Conservation (phyloP, 129 eudicot genomes). For the Tagetes patula region DNA sequence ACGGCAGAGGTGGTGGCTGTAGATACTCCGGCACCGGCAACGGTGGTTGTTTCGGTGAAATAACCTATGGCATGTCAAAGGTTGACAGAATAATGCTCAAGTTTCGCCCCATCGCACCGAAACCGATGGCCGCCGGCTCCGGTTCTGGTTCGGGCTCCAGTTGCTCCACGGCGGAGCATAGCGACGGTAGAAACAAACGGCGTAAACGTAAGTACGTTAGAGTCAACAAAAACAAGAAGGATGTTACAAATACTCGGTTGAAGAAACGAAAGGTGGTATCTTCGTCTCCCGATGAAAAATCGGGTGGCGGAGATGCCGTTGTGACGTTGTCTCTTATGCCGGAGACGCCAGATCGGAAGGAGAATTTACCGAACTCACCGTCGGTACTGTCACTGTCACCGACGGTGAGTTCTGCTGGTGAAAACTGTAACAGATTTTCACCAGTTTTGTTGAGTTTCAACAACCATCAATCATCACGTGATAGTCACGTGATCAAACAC, state of each 20-base stretch:
- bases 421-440: not conserved
- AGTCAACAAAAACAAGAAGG: slow-evolving; percentile 13
- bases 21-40: slow-evolving; percentile 40
- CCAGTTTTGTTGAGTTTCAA: slow-evolving; percentile 50
- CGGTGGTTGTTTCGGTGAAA: slow-evolving; percentile 25
- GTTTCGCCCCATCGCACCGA: slow-evolving; percentile 86
- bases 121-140: slow-evolving; percentile 53
- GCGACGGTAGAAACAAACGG: slow-evolving; percentile 25
- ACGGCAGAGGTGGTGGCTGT: slow-evolving; percentile 51
- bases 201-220: slow-evolving; percentile 54
- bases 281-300: slow-evolving; percentile 13
- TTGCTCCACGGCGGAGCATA: slow-evolving; percentile 34
- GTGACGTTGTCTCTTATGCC: slow-evolving; percentile 70
- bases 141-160: slow-evolving; percentile 47
- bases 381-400: not conserved
- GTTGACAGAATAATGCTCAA: slow-evolving; percentile 69
- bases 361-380: slow-evolving; percentile 19
- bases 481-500: slow-evolving; percentile 17
- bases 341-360: slow-evolving; percentile 70
- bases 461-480: not conserved
- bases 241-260: not conserved
- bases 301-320: slow-evolving; percentile 32
- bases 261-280: slow-evolving; percentile 42
- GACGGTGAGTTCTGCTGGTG: not conserved
- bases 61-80: slow-evolving; percentile 42